Evolutionary conservation across 73 alveolate genomes (phyloP), one percentile per base, ranked within the genome.

Genomic region (Tetrahymena elliotti): DNA sequence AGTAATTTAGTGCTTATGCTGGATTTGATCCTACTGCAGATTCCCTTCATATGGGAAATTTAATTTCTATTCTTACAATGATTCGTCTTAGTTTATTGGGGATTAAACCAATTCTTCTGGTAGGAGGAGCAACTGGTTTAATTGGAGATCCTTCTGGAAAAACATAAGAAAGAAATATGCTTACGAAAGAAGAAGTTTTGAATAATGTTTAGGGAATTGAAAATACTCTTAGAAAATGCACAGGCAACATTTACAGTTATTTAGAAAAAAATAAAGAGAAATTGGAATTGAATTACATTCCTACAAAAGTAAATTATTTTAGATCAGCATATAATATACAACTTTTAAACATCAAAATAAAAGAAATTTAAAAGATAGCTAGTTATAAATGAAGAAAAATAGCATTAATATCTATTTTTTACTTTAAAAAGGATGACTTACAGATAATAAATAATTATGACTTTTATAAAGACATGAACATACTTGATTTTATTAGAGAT

Each of bases 21-120:
- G 98, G 97, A 24, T 96, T 95, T 47, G 97, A 96, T 93, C 98
- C 96, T 31, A 96, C 96, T 22, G 97, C 97, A 33, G 83, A 31
- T 35, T 95, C 96, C 34, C 94, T 95, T 33, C 97, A 96, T n/a
- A 33, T 96, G 37, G 97, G 97, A 37, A 96, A 95, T 68, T 52
- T 95, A 5, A 36, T 88, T 18, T 93, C 98, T n/a, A 94, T 96
- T 33, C 83, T 82, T n/a, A 35, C 95, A 53, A 93, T 96, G 93
- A 83, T 83, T 11, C 53, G 93, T 24, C 82, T 93, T 8, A 34
- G 83, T 6, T 35, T 39, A 36, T 18, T 93, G 37, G 95, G 95
- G 11, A 93, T 95, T 33, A 92, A 93, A 20, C 98, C 97, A 37
- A 96, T 96, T 31, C 96, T 96, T 35, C 52, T 95, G 7, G 84